Evolutionary conservation across 306 rosid genomes (phyloP).

Genomic region (Fragaria ananassa): DNA sequence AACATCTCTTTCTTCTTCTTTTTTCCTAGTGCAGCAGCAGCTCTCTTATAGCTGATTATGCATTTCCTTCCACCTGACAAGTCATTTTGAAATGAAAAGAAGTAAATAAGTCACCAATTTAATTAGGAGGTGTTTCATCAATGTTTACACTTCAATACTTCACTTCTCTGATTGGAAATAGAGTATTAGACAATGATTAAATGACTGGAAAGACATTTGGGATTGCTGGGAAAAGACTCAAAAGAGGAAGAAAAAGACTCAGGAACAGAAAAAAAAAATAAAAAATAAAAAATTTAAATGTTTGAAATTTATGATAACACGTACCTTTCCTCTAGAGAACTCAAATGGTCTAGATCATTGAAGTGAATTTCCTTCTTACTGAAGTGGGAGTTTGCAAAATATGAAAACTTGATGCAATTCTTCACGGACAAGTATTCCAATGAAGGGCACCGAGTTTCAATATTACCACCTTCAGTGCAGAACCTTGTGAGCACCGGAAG

Average conservation of each 20-base stretch:
- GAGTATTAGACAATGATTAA: background rate
- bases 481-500: background rate
- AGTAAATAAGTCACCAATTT: background rate
- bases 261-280: background rate
- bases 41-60: background rate
- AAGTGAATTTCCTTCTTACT: slow-evolving; percentile 4
- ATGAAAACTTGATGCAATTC: background rate
- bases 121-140: background rate
- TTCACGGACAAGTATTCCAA: slow-evolving; percentile 1
- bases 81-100: background rate
- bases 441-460: slow-evolving; percentile 11
- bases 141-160: background rate
- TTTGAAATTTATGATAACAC: background rate
- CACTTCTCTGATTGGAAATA: background rate
- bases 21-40: background rate
- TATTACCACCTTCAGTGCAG: background rate
- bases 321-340: slow-evolving; percentile 9
- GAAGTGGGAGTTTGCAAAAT: background rate
- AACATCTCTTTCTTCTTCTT: background rate
- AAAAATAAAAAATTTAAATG: too few relatives aligned
- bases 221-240: too few relatives aligned
- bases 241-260: background rate
- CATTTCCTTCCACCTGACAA: background rate
- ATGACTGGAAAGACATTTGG: background rate
- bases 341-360: slow-evolving; percentile 1